A percentile compares a stretch with the other conserved stretches of the same genome.
phyloP scores from a whole-genome alignment of 345 rosid genomes.

The Limnanthes douglasii region DNA sequence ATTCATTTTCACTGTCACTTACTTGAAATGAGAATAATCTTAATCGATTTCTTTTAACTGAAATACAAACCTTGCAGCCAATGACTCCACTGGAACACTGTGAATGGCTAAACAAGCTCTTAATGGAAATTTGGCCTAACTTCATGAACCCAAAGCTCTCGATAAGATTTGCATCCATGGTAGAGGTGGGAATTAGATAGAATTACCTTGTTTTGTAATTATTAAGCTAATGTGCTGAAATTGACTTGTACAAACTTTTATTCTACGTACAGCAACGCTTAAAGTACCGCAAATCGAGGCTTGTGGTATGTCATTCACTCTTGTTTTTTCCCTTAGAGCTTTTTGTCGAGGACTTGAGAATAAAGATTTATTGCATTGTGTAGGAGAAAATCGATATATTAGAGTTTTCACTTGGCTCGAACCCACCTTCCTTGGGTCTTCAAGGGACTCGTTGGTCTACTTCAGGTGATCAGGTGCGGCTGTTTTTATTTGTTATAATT shows the following conservation, averaged over 20 bases:
- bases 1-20: neutral
- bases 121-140: slow-evolving; percentile 70
- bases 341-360: slow-evolving; percentile 4
- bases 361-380: slow-evolving; percentile 6
- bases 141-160: slow-evolving; percentile 60
- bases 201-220: neutral
- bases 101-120: slow-evolving; percentile 86
- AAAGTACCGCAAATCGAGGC: slow-evolving; percentile 47
- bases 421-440: slow-evolving; percentile 69
- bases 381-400: slow-evolving; percentile 69
- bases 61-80: slow-evolving; percentile 55
- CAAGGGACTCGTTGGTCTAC: slow-evolving; percentile 75
- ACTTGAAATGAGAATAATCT: slow-evolving; percentile 3
- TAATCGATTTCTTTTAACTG: no score
- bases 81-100: slow-evolving; percentile 83
- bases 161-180: slow-evolving; percentile 48
- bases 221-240: neutral
- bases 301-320: slow-evolving; percentile 46
- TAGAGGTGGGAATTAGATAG: slow-evolving; percentile 43
- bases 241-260: slow-evolving; percentile 5
- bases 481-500: neutral
- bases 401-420: slow-evolving; percentile 79
- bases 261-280: slow-evolving; percentile 59
- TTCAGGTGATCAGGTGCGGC: slow-evolving; percentile 69
- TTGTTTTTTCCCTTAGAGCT: slow-evolving; percentile 1